Percentiles rank a stretch among this genome's conserved stretches.
Evolutionary conservation across 192 early-diverging fungal species (phyloP).

Genomic region (Backusella australiensis): DNA sequence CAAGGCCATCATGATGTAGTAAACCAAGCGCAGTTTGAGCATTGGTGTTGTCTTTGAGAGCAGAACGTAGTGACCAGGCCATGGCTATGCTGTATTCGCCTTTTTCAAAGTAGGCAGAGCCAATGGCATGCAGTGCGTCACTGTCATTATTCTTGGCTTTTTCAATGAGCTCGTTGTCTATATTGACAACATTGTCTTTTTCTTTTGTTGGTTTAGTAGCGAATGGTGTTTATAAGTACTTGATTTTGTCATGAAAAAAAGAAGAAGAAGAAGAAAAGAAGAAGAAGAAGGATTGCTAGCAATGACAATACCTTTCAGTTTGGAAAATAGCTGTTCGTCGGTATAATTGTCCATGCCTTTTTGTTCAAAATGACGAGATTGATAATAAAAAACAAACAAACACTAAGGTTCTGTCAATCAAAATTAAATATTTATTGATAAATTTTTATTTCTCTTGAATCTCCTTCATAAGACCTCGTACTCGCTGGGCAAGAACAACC

Average conservation of each 20-base stretch:
- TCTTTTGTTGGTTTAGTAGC: background rate
- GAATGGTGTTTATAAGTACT: background rate
- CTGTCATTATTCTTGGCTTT: background rate
- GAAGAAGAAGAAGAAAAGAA: no score
- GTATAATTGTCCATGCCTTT: background rate
- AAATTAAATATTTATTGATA: no score
- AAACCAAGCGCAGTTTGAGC: background rate
- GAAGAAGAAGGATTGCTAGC: background rate
- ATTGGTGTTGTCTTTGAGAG: background rate
- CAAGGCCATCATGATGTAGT: background rate
- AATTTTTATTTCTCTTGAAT: background rate
- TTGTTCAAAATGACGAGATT: no score
- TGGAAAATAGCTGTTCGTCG: background rate
- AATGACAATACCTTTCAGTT: background rate
- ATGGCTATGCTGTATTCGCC: background rate
- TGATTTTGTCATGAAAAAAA: background rate
- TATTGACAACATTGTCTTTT: background rate
- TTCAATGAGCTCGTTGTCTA: background rate
- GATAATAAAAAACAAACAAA: background rate
- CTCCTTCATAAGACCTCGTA: background rate
- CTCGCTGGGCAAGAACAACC: background rate
- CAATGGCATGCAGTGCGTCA: background rate
- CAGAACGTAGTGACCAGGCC: background rate
- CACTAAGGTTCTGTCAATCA: no score
- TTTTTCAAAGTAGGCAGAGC: background rate